Evolutionary conservation across 352 stramenopile genomes (phyloP), one percentile per base, ranked within the genome.

Genomic region (Phytophthora pini): DNA sequence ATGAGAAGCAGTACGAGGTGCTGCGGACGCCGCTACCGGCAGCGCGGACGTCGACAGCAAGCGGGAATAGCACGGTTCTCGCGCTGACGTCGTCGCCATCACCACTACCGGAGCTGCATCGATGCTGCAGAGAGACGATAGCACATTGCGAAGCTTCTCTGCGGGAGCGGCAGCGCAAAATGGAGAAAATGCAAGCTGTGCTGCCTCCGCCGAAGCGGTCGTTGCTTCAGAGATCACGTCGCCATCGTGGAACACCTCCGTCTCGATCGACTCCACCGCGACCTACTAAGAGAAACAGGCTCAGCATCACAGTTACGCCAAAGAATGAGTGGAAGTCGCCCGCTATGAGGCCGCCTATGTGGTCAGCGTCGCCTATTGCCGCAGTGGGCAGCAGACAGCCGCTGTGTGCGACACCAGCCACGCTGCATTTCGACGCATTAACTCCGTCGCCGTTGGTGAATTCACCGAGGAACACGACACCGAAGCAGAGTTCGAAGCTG

Each of bases 1-100:
- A 89, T 46, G 76, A 82, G 22, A 53, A 53, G 40, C 75, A 82
- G 62, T 89, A 74, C 51, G 49, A 61, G 15, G 63, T 89, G 36
- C 48, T 89, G 59, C 73, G 60, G 5, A 89, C 80, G 22, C 80
- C 80, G 29, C 15, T 71, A 13, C 17, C 48, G 4, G 43, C 29
- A 52, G 11, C 29, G 41, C 58, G 48, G 32, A 7, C 44, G 3
- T 31, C 41, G 34, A 49, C 20, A 44, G 26, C 26, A 38, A 49
- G n/a, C 3, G 2, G 22, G 31, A 66, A 26, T 5, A 61, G 10
- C 17, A 48, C 47, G n/a, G 20, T 6, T 29, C 31, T 57, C 24
- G 59, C 34, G n/a, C 22, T 41, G 26, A 61, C 52, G 5, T 41
- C 61, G 10, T 65, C 54, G 15, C 53, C 56, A 13, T 41, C 43